Conservation (phyloP, 2,329 filamentous ascomycete genomes). For the Hypocreales sp. region DNA sequence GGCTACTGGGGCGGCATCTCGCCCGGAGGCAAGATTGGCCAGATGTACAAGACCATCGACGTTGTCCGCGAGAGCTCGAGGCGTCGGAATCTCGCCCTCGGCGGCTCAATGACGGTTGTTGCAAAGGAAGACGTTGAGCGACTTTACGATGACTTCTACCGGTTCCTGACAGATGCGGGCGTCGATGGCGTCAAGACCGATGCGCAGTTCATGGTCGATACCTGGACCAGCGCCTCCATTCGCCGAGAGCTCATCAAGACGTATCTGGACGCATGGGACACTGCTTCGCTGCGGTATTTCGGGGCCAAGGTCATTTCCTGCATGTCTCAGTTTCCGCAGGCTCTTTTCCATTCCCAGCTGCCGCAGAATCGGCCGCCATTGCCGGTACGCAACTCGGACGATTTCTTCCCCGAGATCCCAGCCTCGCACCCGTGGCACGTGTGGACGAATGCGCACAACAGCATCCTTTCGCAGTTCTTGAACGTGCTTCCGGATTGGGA, state of each 20-base stretch:
- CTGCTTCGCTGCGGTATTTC: constrained; percentile 65
- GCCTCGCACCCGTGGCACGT: constrained; percentile 87
- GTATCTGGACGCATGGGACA: constrained; percentile 78
- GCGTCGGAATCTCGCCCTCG: constrained; percentile 31
- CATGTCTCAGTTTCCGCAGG: constrained; percentile 83
- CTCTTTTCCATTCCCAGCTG: constrained; percentile 73
- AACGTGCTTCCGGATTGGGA: constrained; percentile 78
- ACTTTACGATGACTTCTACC: constrained; percentile 87
- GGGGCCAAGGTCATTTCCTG: constrained; percentile 69
- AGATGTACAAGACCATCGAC: constrained; percentile 61
- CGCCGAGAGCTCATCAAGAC: constrained; percentile 56
- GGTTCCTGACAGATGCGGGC: constrained; percentile 57
- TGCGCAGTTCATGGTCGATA: constrained; percentile 78
- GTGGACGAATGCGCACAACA: constrained; percentile 86
- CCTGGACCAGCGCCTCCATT: constrained; percentile 49
- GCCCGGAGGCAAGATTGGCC: constrained; percentile 55
- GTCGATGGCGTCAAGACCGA: constrained; percentile 88
- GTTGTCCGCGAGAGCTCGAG: constrained; percentile 33
- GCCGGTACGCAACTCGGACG: constrained; percentile 71
- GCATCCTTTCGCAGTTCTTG: constrained; percentile 65
- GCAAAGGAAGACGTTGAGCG: constrained; percentile 55
- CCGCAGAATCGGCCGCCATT: constrained; percentile 60
- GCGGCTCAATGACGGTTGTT: constrained; percentile 56
- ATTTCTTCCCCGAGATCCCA: constrained; percentile 78
- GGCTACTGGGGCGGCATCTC: constrained; percentile 89